Base-by-base conservation (phyloP, 2,329 filamentous ascomycete genomes). In the Aspergillus unguis region DNA sequence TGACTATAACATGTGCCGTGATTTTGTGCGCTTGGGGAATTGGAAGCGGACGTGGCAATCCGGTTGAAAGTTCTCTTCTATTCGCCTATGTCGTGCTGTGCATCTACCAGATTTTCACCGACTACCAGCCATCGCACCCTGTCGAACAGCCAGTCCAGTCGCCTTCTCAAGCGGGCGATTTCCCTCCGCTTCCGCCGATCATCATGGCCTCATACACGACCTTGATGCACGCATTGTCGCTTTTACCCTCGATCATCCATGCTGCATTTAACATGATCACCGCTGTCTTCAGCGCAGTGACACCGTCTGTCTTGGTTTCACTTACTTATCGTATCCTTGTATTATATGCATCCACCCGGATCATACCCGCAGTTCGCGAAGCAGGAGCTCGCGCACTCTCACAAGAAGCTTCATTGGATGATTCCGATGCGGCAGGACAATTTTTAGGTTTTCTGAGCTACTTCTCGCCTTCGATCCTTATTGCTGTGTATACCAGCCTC, bases 131-230 rank as follows among this genome's bases (percentile, higher is more conserved):
- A 3, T 92, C 88, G 4, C 72, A 81, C 17, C 84, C 81, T n/a
- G 77, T 81, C 28, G 76, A 80, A 31, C 80, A 84, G 29, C 41
- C 42, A 33, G 69, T 71, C 11, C 75, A 77, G 43, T 74, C 75
- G 11, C 74, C 80, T 10, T 67, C 82, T 10, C 87, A 95, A 54
- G 66, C 71, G 5, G 67, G 75, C 55, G 92, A 95, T 27, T 94
- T 97, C 56, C 94, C 94, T 36, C 94, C 94, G n/a, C 80, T 99
- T 40, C 94, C 94, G 10, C 94, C 94, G 1, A 91, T 97, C 59
- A 92, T 99, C 71, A 97, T 97, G 92, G 94, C 92, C 4, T 96
- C 92, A 5, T 97, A 96, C 73, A 92, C 91, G 27, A 96, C 92
- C 0, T 77, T 97, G 40, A 78, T 96, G 43, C 89, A 95, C 62